Evolutionary conservation across 805 yeast species (phyloP).

Genomic region (Sugiyamaella americana): DNA sequence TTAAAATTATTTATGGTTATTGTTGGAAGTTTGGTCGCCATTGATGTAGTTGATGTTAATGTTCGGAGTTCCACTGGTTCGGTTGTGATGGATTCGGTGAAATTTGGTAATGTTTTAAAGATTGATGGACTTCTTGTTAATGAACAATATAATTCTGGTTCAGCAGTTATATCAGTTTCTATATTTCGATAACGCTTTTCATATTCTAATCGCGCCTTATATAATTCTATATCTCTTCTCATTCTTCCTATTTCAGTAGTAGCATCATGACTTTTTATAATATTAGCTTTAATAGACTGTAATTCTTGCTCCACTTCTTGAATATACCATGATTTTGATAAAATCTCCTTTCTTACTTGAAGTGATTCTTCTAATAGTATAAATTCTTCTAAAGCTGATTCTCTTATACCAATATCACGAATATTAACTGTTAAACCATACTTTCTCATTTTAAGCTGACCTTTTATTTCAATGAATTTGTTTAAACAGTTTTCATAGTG

Average conservation of each 20-base stretch:
- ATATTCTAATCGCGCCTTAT: background rate
- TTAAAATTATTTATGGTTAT: no score
- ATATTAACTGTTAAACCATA: background rate
- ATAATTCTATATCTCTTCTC: background rate
- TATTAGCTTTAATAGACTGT: background rate
- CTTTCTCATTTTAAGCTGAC: conserved; percentile 4
- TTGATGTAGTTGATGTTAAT: no score
- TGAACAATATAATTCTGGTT: background rate
- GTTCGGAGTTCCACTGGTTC: no score
- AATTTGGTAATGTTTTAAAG: background rate
- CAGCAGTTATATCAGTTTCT: no score
- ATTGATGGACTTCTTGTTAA: background rate
- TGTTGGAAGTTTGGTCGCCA: no score
- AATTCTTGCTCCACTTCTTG: background rate
- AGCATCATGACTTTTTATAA: background rate
- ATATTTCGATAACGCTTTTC: background rate
- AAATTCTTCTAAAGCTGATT: conserved; percentile 2
- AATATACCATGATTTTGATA: conserved; percentile 9
- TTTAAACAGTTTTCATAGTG: background rate
- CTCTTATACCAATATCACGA: background rate
- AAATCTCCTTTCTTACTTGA: conserved; percentile 3
- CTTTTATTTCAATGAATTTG: conserved; percentile 11
- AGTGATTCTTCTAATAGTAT: conserved; percentile 5
- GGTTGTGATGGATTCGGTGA: no score
- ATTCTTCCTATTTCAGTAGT: background rate